Evolutionary conservation across 352 stramenopile genomes (phyloP), one percentile per base, ranked within the genome.

Genomic region (Phytophthora niederhauseri): DNA sequence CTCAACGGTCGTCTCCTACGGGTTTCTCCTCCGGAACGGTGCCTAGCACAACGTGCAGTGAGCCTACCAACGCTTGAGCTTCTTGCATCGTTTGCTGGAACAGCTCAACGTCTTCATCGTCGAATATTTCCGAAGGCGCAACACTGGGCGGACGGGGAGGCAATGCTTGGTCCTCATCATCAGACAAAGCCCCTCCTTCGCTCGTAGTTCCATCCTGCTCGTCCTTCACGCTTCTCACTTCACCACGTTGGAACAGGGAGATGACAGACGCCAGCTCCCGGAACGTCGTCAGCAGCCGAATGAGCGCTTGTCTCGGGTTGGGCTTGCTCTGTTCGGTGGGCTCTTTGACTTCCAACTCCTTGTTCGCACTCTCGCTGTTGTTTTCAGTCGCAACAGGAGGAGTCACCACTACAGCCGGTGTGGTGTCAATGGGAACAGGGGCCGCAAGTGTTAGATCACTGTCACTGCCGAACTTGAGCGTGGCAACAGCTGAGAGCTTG

Each of bases 21-120:
- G 56, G 24, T 8, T 55, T 60, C n/a, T 72, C 69, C 31, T 76
- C 69, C 6, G 48, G 55, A 22, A 70, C 64, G n/a, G 69, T 72
- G 14, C 64, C 64, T 50, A 80, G 45, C 15, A 65, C 66, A 31
- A 75, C 55, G 20, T 77, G 65, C 45, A 80, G 69, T 7, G 73
- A 80, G 11, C 59, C 61, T 15, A 80, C 61, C n/a, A 80, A 60
- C 17, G 65, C 62, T 9, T 76, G 61, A 0, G 66, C 64, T 31
- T 80, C 69, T 22, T 70, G 57, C 30, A 80, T 71, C 8, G 69
- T 74, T 60, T 57, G 73, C 24, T 71, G 66, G 36, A 80, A 73
- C 15, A 77, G 24, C 14, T 67, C 41, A 1, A 76, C 52, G 6
- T 72, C 69, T 30, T 69, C 64, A 1, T 63, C 53, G 31, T 76